Evolutionary conservation across 495 filamentous ascomycete species (phyloP).

Genomic region (Neurospora sp.): DNA sequence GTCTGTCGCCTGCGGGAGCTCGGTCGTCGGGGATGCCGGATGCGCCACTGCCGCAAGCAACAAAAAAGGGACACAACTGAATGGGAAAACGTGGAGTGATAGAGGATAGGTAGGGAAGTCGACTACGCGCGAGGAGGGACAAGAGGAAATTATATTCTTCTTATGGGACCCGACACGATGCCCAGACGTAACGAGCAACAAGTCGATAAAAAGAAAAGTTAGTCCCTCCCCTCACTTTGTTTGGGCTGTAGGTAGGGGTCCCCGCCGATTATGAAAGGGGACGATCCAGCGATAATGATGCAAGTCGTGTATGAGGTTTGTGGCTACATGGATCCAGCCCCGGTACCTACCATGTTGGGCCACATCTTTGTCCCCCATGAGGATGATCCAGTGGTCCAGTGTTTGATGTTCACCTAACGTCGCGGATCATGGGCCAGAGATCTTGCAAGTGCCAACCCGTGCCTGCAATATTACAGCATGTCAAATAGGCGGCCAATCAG

Average conservation of each 20-base stretch:
- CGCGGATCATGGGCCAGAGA: conserved; percentile 7
- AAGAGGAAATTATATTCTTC: not conserved
- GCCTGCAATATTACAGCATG: not conserved
- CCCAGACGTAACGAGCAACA: not conserved
- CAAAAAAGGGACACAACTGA: not conserved
- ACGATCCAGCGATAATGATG: conserved; percentile 19
- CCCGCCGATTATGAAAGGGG: conserved; percentile 16
- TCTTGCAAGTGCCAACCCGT: not conserved
- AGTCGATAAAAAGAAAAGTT: not conserved
- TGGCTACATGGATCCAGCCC: conserved; percentile 19
- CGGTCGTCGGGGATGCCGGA: not conserved
- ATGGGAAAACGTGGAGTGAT: not conserved
- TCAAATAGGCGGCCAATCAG: not conserved
- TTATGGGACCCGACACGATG: not conserved
- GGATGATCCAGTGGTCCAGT: conserved; percentile 18
- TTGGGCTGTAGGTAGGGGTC: not conserved
- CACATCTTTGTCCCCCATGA: not conserved
- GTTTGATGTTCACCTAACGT: conserved; percentile 23
- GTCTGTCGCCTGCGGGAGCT: not conserved
- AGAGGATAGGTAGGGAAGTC: not conserved
- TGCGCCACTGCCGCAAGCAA: not conserved
- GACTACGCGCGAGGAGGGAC: not conserved
- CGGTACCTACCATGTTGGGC: conserved; percentile 5
- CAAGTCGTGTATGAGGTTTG: conserved; percentile 20
- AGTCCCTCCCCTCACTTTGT: not conserved